phyloP scores from a whole-genome alignment of 2,329 filamentous ascomycete species.

The Alternaria tenuissima region DNA sequence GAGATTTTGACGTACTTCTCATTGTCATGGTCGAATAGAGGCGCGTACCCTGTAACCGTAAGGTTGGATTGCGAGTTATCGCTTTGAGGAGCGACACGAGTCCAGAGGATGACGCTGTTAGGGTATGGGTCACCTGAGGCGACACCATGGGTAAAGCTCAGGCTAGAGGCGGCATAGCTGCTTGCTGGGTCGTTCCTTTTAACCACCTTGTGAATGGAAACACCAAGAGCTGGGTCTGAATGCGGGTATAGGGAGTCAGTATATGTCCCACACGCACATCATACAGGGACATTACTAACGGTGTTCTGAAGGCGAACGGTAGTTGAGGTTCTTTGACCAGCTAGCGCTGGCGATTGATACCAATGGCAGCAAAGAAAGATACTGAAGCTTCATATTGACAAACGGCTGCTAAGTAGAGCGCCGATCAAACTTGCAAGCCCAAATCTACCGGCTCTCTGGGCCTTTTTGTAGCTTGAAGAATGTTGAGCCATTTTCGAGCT shows the following conservation, averaged over 20 bases:
- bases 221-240: conserved; percentile 64
- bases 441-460: conserved; percentile 10
- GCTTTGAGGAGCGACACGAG: conserved; percentile 46
- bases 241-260: neutral
- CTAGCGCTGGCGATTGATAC: conserved; percentile 31
- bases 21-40: conserved; percentile 62
- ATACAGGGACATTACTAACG: conserved; percentile 37
- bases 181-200: conserved; percentile 56
- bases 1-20: conserved; percentile 62
- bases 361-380: conserved; percentile 30
- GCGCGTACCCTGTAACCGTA: conserved; percentile 65
- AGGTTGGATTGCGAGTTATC: conserved; percentile 54
- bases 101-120: conserved; percentile 48
- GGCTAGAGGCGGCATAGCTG: conserved; percentile 28
- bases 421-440: conserved; percentile 9
- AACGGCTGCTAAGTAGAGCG: conserved; percentile 6
- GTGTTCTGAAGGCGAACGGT: conserved; percentile 70
- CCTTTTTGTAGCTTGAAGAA: conserved; percentile 31
- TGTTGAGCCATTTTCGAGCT: conserved; percentile 10
- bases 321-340: conserved; percentile 67
- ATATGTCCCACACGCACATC: neutral
- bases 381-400: conserved; percentile 38
- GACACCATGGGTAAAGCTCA: conserved; percentile 57
- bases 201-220: conserved; percentile 69
- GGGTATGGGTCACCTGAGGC: conserved; percentile 58